Evolutionary conservation across 1,284 basidiomycete species (phyloP).

Genomic region (Melampsora larici-populina): DNA sequence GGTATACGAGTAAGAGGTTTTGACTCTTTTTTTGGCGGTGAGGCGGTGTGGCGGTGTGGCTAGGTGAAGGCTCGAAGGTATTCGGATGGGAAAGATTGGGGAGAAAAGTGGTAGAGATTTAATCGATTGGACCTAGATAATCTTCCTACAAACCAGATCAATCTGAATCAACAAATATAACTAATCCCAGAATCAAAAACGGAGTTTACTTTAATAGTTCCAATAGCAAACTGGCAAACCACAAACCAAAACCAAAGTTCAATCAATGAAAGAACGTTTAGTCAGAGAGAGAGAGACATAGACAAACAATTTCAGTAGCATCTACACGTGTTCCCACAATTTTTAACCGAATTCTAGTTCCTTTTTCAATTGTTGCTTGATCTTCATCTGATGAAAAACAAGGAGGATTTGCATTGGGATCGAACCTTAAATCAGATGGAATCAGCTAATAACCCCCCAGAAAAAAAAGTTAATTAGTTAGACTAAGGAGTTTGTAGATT

Average conservation of each 20-base stretch:
- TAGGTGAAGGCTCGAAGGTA: too few relatives aligned
- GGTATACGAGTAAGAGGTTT: too few relatives aligned
- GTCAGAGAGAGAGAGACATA: background rate
- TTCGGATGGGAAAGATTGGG: background rate
- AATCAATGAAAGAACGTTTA: background rate
- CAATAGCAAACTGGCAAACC: slow-evolving; percentile 12
- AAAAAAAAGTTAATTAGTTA: slow-evolving; percentile 26
- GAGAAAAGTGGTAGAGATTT: background rate
- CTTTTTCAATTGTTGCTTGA: slow-evolving; percentile 91
- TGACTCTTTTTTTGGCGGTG: too few relatives aligned
- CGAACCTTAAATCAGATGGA: slow-evolving; percentile 85
- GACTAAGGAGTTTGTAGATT: background rate
- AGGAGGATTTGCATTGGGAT: slow-evolving; percentile 86
- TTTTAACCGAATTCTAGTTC: slow-evolving; percentile 84
- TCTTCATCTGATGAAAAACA: slow-evolving; percentile 70
- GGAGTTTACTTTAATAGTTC: slow-evolving; percentile 26
- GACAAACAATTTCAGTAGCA: slow-evolving; percentile 87
- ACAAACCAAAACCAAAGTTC: background rate
- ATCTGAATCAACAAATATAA: background rate
- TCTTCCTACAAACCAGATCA: slow-evolving; percentile 94
- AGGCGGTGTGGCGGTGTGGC: too few relatives aligned
- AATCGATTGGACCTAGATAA: slow-evolving; percentile 74
- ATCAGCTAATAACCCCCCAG: slow-evolving; percentile 65
- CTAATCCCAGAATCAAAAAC: background rate
- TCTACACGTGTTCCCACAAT: slow-evolving; percentile 96